Percentiles rank a stretch among this genome's conserved stretches.
These are phyloP conservation scores for Clavispora carvajalis DNA, from an alignment of 805 yeast species.

Conservation along the genomic window DNA sequence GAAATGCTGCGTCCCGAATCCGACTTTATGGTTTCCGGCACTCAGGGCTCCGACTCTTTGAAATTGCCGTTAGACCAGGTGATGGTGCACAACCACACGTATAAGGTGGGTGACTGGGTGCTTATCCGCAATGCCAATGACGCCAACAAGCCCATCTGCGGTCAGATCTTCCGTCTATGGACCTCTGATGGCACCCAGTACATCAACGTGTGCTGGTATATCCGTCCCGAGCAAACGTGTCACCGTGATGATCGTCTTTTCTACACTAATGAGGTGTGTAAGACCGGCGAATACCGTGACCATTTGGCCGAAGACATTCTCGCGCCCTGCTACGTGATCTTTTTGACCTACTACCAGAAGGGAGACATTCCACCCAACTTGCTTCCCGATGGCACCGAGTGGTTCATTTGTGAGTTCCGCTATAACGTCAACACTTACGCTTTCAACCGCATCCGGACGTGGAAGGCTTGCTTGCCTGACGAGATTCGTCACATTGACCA, in stretches of 20 bases:
- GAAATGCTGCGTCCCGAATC: constrained; percentile 81
- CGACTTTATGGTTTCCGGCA: constrained; percentile 48
- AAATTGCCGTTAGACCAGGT: constrained; percentile 79
- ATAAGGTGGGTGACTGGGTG: constrained; percentile 93
- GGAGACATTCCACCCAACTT: constrained; percentile 74
- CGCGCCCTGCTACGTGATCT: constrained; percentile 92
- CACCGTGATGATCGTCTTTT: constrained; percentile 87
- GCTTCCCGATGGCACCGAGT: constrained; percentile 69
- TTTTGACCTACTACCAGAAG: constrained; percentile 88
- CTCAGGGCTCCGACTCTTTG: constrained; percentile 44
- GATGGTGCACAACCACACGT: constrained; percentile 63
- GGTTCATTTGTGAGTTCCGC: constrained; percentile 91
- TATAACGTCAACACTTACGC: constrained; percentile 87
- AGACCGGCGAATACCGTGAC: constrained; percentile 94
- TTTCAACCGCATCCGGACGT: constrained; percentile 92
- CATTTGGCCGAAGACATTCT: constrained; percentile 83
- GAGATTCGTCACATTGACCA: constrained; percentile 82
- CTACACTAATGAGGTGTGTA: constrained; percentile 91
- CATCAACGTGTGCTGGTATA: constrained; percentile 96
- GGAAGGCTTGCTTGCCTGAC: constrained; percentile 98
- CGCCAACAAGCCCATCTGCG: constrained; percentile 83
- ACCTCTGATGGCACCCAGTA: constrained; percentile 78
- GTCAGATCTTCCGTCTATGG: constrained; percentile 93
- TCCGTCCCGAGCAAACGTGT: constrained; percentile 96
- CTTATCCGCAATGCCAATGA: constrained; percentile 84